Percentiles rank a stretch among this genome's conserved stretches.
These are phyloP conservation scores for Teratosphaeria zuluensis DNA, from an alignment of 2,329 filamentous ascomycete species.

Conservation along the genomic window DNA sequence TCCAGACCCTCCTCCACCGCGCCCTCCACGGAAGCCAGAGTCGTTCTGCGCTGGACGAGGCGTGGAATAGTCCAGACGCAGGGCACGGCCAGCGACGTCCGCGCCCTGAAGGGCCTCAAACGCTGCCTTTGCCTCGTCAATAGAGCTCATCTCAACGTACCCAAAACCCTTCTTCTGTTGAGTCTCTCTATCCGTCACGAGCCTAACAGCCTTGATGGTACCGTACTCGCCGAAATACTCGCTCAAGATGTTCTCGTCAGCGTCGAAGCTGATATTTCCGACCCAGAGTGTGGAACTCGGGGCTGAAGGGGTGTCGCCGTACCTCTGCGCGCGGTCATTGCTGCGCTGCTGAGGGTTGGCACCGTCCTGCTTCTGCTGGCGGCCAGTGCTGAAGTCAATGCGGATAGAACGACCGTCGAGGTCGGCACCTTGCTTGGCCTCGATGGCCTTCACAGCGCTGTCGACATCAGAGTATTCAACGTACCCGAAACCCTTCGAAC, in stretches of 20 bases:
- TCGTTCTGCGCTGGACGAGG: constrained; percentile 48
- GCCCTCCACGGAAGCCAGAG: constrained; percentile 28
- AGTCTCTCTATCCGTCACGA: constrained; percentile 79
- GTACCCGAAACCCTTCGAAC: constrained; percentile 86
- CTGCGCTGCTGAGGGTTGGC: constrained; percentile 31
- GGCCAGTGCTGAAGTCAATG: constrained; percentile 66
- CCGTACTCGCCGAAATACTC: constrained; percentile 65
- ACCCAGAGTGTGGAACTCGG: constrained; percentile 83
- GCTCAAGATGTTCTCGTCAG: constrained; percentile 64
- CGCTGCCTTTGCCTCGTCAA: constrained; percentile 74
- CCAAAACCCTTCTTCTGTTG: constrained; percentile 86
- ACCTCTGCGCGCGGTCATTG: constrained; percentile 53
- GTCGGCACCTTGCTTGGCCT: constrained; percentile 64
- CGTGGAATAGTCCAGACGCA: constrained; percentile 75
- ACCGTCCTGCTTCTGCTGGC: constrained; percentile 44
- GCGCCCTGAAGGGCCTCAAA: constrained; percentile 61
- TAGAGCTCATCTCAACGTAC: constrained; percentile 72
- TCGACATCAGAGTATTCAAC: constrained; percentile 69
- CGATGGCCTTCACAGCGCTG: constrained; percentile 60
- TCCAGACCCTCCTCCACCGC: too few species aligned
- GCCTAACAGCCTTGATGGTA: constrained; percentile 66
- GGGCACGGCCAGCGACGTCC: constrained; percentile 60
- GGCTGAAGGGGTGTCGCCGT: constrained; percentile 68
- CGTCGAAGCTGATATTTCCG: constrained; percentile 80
- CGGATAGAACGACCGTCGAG: constrained; percentile 67